A percentile compares a stretch with the other conserved stretches of the same genome.
These are phyloP conservation scores for Priceomyces haplophilus DNA, from an alignment of 805 yeast genomes.

Conservation along the genomic window DNA sequence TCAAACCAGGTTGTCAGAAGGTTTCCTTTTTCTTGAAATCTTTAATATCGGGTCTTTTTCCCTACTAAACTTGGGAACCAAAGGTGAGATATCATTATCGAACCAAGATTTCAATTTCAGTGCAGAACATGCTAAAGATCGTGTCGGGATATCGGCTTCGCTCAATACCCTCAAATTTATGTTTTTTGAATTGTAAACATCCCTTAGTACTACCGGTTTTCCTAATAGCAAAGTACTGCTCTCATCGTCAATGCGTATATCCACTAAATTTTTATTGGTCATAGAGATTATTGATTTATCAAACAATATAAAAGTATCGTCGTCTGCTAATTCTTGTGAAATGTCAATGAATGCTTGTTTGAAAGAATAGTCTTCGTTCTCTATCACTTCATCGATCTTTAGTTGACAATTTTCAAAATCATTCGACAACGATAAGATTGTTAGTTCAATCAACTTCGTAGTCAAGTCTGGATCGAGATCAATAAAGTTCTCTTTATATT, in stretches of 20 bases:
- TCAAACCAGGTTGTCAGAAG: slow-evolving; percentile 6
- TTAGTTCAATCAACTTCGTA: slow-evolving; percentile 26
- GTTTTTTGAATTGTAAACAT: slow-evolving; percentile 26
- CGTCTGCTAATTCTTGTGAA: background rate
- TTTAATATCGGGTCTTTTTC: slow-evolving; percentile 3
- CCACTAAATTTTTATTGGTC: slow-evolving; percentile 22
- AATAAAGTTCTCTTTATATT: slow-evolving; percentile 15
- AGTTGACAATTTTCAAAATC: slow-evolving; percentile 19
- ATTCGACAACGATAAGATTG: slow-evolving; percentile 21
- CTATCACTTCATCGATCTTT: slow-evolving; percentile 12
- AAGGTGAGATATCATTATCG: slow-evolving; percentile 12
- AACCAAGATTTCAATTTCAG: slow-evolving; percentile 23
- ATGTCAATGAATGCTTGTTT: slow-evolving; percentile 6
- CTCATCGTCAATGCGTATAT: slow-evolving; percentile 28
- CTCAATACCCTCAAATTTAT: slow-evolving; percentile 22
- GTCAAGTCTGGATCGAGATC: slow-evolving; percentile 12
- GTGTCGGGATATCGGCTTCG: slow-evolving; percentile 21
- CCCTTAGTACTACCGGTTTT: slow-evolving; percentile 23
- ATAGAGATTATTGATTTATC: slow-evolving; percentile 23
- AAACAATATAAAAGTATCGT: slow-evolving; percentile 8
- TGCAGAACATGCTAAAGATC: slow-evolving; percentile 17
- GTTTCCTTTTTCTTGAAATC: slow-evolving; percentile 12
- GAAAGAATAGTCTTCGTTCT: slow-evolving; percentile 15
- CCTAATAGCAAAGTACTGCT: slow-evolving; percentile 14
- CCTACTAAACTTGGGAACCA: slow-evolving; percentile 8